Conservation (phyloP, 345 rosid species). For the Nephelium lappaceum region DNA sequence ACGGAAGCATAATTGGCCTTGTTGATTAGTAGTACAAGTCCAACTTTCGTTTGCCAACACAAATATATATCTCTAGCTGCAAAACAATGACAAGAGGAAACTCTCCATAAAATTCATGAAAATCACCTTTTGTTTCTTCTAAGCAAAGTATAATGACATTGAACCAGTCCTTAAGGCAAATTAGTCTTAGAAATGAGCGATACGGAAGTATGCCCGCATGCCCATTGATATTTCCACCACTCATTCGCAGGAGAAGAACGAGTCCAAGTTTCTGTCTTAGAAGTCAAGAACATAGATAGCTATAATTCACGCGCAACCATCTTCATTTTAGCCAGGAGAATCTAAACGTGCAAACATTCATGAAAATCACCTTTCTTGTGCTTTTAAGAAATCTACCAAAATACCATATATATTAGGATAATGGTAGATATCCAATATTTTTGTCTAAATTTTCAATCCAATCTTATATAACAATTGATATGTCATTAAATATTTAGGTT, state of each 20-base stretch:
- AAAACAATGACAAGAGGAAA: not conserved
- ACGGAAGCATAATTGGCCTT: slow-evolving; percentile 17
- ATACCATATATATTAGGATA: no score
- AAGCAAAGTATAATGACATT: slow-evolving; percentile 14
- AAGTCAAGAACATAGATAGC: slow-evolving; percentile 5
- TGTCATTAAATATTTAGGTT: no score
- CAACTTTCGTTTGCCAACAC: not conserved
- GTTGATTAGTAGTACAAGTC: not conserved
- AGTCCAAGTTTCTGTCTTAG: slow-evolving; percentile 14
- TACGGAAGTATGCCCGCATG: not conserved
- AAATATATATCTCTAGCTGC: not conserved
- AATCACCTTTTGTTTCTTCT: slow-evolving; percentile 14
- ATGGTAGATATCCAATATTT: no score
- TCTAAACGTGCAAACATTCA: not conserved
- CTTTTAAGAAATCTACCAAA: not conserved
- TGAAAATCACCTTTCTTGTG: not conserved
- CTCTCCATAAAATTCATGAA: no score
- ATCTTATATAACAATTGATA: no score
- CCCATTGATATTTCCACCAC: not conserved
- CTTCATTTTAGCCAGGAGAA: not conserved
- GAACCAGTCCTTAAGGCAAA: not conserved
- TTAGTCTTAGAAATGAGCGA: slow-evolving; percentile 2
- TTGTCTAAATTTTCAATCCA: no score
- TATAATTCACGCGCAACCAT: not conserved
- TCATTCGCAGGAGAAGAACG: not conserved